Base-by-base conservation (phyloP, 192 early-diverging fungal species). In the Coemansia asiatica region DNA sequence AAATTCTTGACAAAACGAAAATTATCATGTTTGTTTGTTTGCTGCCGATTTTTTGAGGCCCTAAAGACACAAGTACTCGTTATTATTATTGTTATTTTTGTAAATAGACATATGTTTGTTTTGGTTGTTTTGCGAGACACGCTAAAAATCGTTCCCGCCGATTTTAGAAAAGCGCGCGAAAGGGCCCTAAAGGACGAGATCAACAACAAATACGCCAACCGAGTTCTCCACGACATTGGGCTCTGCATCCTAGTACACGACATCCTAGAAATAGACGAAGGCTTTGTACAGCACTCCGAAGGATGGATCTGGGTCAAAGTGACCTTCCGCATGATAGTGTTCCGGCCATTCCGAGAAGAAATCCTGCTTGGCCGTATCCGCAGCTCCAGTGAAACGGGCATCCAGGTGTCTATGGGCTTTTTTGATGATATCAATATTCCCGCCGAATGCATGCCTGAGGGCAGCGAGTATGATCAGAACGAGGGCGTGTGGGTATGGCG, bases 131-230 rank as follows among this genome's bases (percentile, higher is more conserved):
- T 98, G 51, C 85, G 86, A 46, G 95, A 98, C 76, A 94, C 90
- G 16, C 85, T 98, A 48, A 90, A 92, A 64, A 86, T 95, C 33
- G 82, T 86, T 47, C 94, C 95, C 4, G 71, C 84, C 13, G 90
- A 92, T 51, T 94, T 95, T 64, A 74, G 81, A 46, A 94, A 94
- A 72, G 67, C 84, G 13, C 87, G 91, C 53, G 78, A 85, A 13
- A 85, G 87, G 23, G 94, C 95, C 6, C 85, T 98, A 19, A 88
- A 87, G 22, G 91, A 95, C 62, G 92, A 92, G 69, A 83, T 98
- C 58, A 96, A 98, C 82, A 67, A 82, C 56, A 98, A 96, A 72
- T 98, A 93, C 66, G 84, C 95, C 67, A 98, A 98, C 85, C 96
- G 82, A 18, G 75, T 78, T 33, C 57, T 96, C 26, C 94, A 95